A percentile compares a stretch with the other conserved stretches of the same genome.
phyloP scores from a whole-genome alignment of 2,329 filamentous ascomycete genomes.

The Emergomyces pasteurianus region DNA sequence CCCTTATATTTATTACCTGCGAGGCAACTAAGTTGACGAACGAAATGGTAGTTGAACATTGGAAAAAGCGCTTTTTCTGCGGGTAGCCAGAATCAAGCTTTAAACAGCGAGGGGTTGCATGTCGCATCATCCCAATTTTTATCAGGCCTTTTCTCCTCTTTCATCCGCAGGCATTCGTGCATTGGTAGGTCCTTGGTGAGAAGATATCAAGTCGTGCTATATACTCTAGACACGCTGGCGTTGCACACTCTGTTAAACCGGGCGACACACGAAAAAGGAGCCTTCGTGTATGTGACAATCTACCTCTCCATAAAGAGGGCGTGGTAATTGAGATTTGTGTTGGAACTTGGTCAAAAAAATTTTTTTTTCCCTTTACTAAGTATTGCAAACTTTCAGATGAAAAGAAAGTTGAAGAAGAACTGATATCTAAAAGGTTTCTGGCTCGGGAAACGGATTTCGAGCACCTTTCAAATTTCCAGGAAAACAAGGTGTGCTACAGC shows the following conservation, averaged over 20 bases:
- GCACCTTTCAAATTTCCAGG: background rate
- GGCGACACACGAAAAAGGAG: background rate
- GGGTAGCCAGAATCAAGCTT: constrained; percentile 1
- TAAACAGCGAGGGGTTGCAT: background rate
- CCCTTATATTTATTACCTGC: background rate
- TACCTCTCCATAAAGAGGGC: constrained; percentile 6
- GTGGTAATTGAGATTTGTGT: background rate
- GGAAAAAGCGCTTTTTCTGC: background rate
- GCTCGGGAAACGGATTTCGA: background rate
- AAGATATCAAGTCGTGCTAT: constrained; percentile 5
- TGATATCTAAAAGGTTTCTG: background rate
- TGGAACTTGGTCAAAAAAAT: background rate
- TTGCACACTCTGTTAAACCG: constrained; percentile 8
- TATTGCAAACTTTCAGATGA: too few species aligned
- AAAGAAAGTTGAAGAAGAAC: background rate
- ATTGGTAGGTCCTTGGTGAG: constrained; percentile 1
- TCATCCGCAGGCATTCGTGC: constrained; percentile 8
- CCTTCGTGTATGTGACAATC: constrained; percentile 8
- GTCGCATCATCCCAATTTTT: background rate
- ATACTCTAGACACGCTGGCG: constrained; percentile 6
- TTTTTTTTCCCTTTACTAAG: background rate
- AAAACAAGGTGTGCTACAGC: background rate
- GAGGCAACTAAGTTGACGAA: background rate
- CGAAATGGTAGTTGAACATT: background rate
- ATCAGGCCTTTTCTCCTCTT: background rate